Evolutionary conservation across 495 filamentous ascomycete species (phyloP), one percentile per base, ranked within the genome.

Genomic region (Aspergillus heteromorphus): DNA sequence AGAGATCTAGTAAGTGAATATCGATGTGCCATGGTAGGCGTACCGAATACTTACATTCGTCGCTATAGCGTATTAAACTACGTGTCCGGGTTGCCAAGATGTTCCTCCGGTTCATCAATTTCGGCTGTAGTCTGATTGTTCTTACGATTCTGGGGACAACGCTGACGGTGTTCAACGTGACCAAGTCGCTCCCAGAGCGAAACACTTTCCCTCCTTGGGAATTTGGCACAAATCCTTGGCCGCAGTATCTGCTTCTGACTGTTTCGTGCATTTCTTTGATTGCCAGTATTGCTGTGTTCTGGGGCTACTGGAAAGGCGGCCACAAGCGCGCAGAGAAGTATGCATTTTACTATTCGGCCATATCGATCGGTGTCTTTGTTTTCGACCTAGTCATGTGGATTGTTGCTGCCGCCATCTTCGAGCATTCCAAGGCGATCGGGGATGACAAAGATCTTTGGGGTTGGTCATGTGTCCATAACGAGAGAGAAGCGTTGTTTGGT

Each of bases 371-470:
- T 55, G 96, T 91, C 77, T 99, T 97, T 79, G 85, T 89, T 55
- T 91, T 97, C 70, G 93, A 86, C 63, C 87, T 95, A 57, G 73
- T 95, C 62, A 90, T 98, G 79, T 98, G 93, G 93, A 85, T 86
- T 30, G 78, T 91, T 27, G 91, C 86, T 17, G 92, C 91, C 7
- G 92, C 85, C 49, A 76, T 97, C 55, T 83, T 96, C 57, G 86
- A 96, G 65, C 79, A 84, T 62, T 83, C 81, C 31, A 87, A 87
- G 63, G 74, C 80, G 57, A 85, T 82, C 64, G 86, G 84, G 60
- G 72, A 82, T 36, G 86, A 83, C 53, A 79, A 96, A 62, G 93
- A 97, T 66, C 78, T 99, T 63, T 99, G 93, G 93, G 92, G 91
- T 23, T 99, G 93, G 93, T 80, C 89, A 3, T 99, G 93, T 65